These are phyloP conservation scores for Lumnitzera littorea DNA, from an alignment of 345 rosid genomes.

Conservation along the genomic window DNA sequence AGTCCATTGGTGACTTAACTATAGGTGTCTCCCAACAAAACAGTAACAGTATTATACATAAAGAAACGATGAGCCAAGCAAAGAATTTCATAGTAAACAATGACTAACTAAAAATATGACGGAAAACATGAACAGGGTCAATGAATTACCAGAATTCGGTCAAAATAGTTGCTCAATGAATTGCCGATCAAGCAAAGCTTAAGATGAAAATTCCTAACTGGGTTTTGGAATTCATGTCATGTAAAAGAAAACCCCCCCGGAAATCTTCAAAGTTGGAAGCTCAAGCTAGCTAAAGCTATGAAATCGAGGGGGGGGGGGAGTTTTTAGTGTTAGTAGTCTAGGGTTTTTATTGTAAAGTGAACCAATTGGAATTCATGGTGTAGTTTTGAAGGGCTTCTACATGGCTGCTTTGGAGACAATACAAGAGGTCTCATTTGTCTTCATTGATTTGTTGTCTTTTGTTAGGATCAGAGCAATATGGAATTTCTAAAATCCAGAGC, in stretches of 20 bases:
- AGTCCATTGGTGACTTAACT: no score
- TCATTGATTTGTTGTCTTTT: conserved; percentile 40
- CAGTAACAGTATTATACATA: no score
- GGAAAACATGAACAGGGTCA: conserved; percentile 1
- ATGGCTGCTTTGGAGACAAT: conserved; percentile 44
- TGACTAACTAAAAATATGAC: not conserved
- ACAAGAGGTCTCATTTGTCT: conserved; percentile 53
- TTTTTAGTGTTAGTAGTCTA: conserved; percentile 10
- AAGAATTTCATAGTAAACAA: no score
- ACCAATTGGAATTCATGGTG: conserved; percentile 21
- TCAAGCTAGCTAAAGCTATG: conserved; percentile 11
- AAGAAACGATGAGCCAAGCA: no score
- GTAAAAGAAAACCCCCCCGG: conserved; percentile 12
- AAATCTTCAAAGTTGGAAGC: conserved; percentile 16
- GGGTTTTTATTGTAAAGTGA: conserved; percentile 29
- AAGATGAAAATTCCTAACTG: conserved; percentile 17
- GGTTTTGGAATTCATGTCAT: conserved; percentile 19
- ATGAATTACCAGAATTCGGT: conserved; percentile 29
- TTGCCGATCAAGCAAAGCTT: conserved; percentile 13
- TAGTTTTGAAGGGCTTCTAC: conserved; percentile 24
- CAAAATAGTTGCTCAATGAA: conserved; percentile 10
- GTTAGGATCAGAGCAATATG: conserved; percentile 40
- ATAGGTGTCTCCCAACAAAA: no score
- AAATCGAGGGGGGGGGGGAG: conserved; percentile 10
- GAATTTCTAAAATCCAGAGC: conserved; percentile 56